These are phyloP conservation scores for Paramecium pentaurelia DNA, from an alignment of 73 alveolate genomes.

Conservation along the genomic window DNA sequence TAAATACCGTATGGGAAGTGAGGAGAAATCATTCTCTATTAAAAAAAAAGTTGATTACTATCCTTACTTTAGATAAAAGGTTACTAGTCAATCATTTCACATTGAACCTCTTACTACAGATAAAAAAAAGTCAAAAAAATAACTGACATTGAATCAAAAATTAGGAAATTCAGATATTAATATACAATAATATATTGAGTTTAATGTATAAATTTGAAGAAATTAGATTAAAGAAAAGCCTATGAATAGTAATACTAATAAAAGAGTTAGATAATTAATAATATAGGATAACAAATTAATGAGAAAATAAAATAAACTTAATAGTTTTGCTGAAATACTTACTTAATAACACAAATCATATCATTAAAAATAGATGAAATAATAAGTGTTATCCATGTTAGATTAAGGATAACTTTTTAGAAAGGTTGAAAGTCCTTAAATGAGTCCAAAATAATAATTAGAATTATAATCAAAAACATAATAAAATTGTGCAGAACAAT, in stretches of 20 bases:
- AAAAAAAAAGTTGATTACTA: conserved; percentile 38
- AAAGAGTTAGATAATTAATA: background rate
- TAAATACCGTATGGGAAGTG: background rate
- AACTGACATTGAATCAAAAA: background rate
- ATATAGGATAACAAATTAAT: background rate
- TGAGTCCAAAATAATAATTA: background rate
- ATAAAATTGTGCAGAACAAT: background rate
- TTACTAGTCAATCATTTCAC: background rate
- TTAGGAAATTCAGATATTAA: background rate
- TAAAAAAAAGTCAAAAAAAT: background rate
- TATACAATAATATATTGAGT: background rate
- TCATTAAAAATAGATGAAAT: background rate
- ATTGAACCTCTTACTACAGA: background rate
- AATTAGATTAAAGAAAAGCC: background rate
- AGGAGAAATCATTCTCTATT: background rate
- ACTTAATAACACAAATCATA: background rate
- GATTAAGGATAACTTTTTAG: background rate
- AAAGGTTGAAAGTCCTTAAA: background rate
- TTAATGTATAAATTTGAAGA: background rate
- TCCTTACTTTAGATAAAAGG: background rate
- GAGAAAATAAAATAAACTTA: background rate
- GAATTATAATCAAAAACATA: background rate
- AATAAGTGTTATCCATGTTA: background rate
- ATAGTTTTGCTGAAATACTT: background rate
- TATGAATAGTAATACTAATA: background rate